A percentile compares a stretch with the other conserved stretches of the same genome.
These are phyloP conservation scores for Sporothrix variecibatus DNA, from an alignment of 2,329 filamentous ascomycete genomes.

Conservation along the genomic window DNA sequence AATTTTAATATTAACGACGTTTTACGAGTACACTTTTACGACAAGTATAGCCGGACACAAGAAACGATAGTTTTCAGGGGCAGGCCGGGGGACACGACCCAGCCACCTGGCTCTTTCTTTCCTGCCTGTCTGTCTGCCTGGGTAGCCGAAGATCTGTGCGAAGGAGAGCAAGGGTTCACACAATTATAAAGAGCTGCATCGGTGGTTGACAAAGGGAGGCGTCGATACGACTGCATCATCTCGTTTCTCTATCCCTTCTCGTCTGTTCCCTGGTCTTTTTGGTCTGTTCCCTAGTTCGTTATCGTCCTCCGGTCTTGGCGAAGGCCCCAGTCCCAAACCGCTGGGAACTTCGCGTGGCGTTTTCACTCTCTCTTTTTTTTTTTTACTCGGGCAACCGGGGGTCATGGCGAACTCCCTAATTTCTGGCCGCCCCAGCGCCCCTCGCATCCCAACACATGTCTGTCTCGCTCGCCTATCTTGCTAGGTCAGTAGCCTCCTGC, in stretches of 20 bases:
- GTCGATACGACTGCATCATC: not conserved
- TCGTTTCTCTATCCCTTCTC: not conserved
- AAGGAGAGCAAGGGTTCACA: not conserved
- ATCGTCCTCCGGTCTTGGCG: not conserved
- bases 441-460: slow-evolving; percentile 7
- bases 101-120: not conserved
- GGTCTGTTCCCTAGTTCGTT: no score
- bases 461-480: slow-evolving; percentile 8
- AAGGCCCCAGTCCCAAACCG: not conserved
- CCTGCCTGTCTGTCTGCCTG: not conserved
- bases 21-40: not conserved
- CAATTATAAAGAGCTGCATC: not conserved
- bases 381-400: not conserved
- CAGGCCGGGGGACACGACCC: no score
- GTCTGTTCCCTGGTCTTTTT: not conserved
- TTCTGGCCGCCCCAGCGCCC: not conserved
- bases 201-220: not conserved
- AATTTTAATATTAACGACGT: not conserved
- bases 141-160: not conserved
- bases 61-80: not conserved
- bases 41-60: not conserved
- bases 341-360: not conserved
- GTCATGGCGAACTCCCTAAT: not conserved
- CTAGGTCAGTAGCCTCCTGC: not conserved
- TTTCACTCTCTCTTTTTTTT: not conserved